Conservation (phyloP, 768 basidiomycete species). For the Hemileccinum rubropunctum region DNA sequence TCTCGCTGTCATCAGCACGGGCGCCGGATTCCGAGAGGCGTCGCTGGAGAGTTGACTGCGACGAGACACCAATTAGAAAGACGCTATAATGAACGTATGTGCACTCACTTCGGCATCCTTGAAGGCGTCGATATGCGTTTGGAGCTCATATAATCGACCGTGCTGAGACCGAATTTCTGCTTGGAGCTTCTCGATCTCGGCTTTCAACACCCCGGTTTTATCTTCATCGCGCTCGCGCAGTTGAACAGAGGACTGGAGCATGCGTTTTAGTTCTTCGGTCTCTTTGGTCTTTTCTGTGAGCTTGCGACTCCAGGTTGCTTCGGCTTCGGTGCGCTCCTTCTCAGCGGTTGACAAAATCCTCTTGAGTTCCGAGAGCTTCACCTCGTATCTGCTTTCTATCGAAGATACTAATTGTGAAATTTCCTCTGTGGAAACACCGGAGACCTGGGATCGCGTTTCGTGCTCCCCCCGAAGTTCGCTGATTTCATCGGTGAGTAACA, state of each 20-base stretch:
- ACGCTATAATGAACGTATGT: background rate
- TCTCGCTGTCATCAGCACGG: conserved; percentile 54
- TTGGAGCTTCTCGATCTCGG: conserved; percentile 52
- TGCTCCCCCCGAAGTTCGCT: conserved; percentile 61
- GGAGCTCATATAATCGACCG: conserved; percentile 54
- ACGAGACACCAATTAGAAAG: background rate
- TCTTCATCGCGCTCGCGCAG: conserved; percentile 60
- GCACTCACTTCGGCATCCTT: conserved; percentile 63
- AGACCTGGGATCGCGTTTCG: conserved; percentile 40
- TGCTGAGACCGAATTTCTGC: conserved; percentile 48
- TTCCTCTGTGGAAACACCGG: conserved; percentile 55
- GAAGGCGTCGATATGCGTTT: conserved; percentile 44
- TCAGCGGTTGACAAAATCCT: conserved; percentile 62
- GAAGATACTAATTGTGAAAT: conserved; percentile 71
- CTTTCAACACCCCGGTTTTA: conserved; percentile 46
- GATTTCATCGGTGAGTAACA: conserved; percentile 70
- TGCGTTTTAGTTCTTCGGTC: conserved; percentile 64
- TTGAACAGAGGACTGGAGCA: conserved; percentile 56
- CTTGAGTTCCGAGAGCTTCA: conserved; percentile 68
- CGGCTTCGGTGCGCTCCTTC: conserved; percentile 81
- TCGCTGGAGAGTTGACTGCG: conserved; percentile 44
- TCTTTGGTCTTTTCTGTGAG: conserved; percentile 76
- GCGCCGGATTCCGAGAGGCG: conserved; percentile 48
- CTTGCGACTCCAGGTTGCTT: conserved; percentile 87
- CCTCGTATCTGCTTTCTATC: conserved; percentile 74